Base-by-base conservation (phyloP, 2,329 filamentous ascomycete species). In the Apiospora aurea region DNA sequence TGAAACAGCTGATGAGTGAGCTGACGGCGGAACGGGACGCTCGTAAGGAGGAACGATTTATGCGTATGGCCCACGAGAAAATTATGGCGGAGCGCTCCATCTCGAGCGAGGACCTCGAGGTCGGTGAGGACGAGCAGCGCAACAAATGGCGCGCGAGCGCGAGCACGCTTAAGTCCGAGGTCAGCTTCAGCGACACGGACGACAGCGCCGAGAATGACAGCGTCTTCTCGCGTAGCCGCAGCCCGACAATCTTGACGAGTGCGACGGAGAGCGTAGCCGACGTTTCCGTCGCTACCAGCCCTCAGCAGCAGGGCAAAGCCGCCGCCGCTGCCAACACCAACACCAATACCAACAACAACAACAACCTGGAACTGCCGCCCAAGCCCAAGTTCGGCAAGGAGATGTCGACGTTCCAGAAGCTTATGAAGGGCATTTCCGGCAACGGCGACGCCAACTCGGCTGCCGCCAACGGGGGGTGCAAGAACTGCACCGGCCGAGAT, bases 211-310 rank as follows among this genome's bases (percentile, higher is more conserved):
- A 83, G 75, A 82, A 79, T 74, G 85, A 86, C 74, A 91, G 88
- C 77, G 84, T 92, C 51, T 92, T 92, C 76, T 91, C 89, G 18
- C 83, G 89, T 53, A 87, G 87, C 49, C 84, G 89, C 34, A 91
- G 88, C 75, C 90, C 90, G 1, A 88, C 88, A 0, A 80, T 85
- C 34, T 82, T 84, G 57, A 83, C 83, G 14, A 79, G 77, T 73
- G 75, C 74, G 16, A 79, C 75, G 13, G 78, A 80, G 70, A 75
- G 71, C 69, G 75, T 69, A 26, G 47, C 69, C 16, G 74, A 76
- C 7, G 29, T 72, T 5, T 67, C 57, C 46, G 7, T n/a, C 16
- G 29, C 29, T 38, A 11, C 34, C 29, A 64, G 34, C 18, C 57
- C 34, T 57, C 66, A 29, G 75, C 72, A 24, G 75, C 73, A 43